Evolutionary conservation across 2,329 filamentous ascomycete genomes (phyloP).

Genomic region (Colletotrichum agaves): DNA sequence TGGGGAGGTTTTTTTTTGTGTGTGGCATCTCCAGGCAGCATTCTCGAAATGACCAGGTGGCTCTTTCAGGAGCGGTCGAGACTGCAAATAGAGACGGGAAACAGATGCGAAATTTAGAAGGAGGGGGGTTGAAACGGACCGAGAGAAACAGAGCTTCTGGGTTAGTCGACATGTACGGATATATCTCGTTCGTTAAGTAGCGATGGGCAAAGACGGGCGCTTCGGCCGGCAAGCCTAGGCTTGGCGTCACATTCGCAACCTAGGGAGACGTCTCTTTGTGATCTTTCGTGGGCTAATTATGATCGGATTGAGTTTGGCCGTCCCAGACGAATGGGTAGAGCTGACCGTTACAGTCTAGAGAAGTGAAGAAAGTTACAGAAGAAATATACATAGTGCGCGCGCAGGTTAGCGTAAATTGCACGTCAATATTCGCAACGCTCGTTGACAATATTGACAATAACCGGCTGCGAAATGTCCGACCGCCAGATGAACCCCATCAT

Average conservation of each 20-base stretch:
- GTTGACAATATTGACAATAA: conserved; percentile 22
- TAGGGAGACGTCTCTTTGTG: neutral
- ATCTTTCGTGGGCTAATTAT: neutral
- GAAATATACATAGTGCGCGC: neutral
- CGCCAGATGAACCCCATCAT: conserved; percentile 3
- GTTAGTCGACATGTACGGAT: conserved; percentile 16
- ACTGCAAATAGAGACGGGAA: neutral
- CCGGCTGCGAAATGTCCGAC: conserved; percentile 1
- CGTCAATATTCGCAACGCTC: conserved; percentile 5
- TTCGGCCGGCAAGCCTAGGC: neutral
- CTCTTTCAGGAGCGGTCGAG: neutral
- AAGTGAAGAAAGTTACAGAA: conserved; percentile 5
- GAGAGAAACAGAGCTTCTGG: neutral
- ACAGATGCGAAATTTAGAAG: neutral
- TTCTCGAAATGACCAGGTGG: conserved; percentile 2
- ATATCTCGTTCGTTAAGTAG: neutral
- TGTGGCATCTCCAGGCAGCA: conserved; percentile 5
- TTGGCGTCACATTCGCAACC: neutral
- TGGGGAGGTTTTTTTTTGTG: neutral
- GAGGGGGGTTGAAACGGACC: conserved; percentile 6
- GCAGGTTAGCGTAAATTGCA: neutral
- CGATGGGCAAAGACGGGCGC: neutral
- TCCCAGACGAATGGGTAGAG: neutral
- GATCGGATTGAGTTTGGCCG: neutral
- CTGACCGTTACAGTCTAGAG: neutral